Percentiles rank a stretch among this genome's conserved stretches.
phyloP scores from a whole-genome alignment of 768 basidiomycete genomes.

The Tricholoma sp. region DNA sequence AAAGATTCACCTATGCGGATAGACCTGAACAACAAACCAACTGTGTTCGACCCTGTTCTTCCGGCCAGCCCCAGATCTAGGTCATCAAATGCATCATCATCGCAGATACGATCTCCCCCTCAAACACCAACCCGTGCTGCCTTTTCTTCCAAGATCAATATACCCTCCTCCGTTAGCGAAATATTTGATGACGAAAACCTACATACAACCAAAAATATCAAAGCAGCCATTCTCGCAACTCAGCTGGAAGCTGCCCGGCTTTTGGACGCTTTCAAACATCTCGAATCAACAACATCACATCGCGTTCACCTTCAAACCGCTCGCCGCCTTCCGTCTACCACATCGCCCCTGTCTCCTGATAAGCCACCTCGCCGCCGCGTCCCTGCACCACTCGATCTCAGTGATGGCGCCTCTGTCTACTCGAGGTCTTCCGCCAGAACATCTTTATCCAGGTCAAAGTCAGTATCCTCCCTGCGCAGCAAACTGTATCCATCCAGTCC shows the following conservation, averaged over 20 bases:
- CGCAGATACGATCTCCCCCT: constrained; percentile 6
- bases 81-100: constrained; percentile 6
- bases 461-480: constrained; percentile 27
- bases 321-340: constrained; percentile 26
- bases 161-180: constrained; percentile 23
- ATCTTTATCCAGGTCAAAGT: constrained; percentile 37
- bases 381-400: constrained; percentile 17
- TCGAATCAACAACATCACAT: constrained; percentile 55
- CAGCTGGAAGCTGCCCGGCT: constrained; percentile 62
- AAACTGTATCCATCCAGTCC: constrained; percentile 23
- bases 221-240: constrained; percentile 52
- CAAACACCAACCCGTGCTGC: constrained; percentile 9
- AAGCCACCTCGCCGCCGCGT: constrained; percentile 9
- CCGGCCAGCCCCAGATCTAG: background rate
- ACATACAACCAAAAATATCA: constrained; percentile 51
- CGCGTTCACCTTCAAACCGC: constrained; percentile 38
- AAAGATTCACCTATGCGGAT: constrained; percentile 25
- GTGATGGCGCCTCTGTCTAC: constrained; percentile 37
- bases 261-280: constrained; percentile 60
- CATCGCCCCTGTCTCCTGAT: constrained; percentile 21
- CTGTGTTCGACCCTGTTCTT: constrained; percentile 1
- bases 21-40: constrained; percentile 12
- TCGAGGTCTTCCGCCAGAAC: constrained; percentile 39
- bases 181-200: constrained; percentile 52
- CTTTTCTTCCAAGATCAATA: constrained; percentile 16